Conservation (phyloP, 176 grass and related monocot genomes). For the Chrysopogon serrulatus region DNA sequence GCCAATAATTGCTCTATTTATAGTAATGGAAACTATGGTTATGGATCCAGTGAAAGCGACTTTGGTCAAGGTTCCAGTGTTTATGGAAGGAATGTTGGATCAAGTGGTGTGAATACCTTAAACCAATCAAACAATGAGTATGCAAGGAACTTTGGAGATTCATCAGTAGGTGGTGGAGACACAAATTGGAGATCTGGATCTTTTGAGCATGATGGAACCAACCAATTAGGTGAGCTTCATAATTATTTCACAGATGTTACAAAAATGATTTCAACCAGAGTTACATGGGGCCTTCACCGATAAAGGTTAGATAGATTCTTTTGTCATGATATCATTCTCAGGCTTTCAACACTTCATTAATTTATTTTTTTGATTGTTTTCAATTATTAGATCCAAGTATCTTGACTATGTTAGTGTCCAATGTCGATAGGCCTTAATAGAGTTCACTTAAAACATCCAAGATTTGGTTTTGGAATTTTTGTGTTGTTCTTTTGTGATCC, state of each 20-base stretch:
- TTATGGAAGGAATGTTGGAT: slow-evolving; percentile 63
- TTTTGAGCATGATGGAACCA: slow-evolving; percentile 65
- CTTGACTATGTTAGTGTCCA: neutral
- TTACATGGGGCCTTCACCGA: slow-evolving; percentile 67
- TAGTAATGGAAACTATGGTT: slow-evolving; percentile 53
- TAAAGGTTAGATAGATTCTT: slow-evolving; percentile 63
- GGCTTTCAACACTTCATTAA: neutral
- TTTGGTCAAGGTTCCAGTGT: slow-evolving; percentile 46
- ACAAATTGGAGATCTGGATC: slow-evolving; percentile 62
- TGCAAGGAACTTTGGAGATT: slow-evolving; percentile 66
- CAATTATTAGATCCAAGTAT: neutral
- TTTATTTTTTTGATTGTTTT: neutral
- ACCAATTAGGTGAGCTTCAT: slow-evolving; percentile 63
- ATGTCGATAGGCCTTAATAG: neutral
- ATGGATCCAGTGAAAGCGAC: slow-evolving; percentile 56
- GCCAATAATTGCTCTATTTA: slow-evolving; percentile 39
- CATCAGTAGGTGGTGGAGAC: slow-evolving; percentile 57
- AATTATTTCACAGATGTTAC: slow-evolving; percentile 60
- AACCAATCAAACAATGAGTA: slow-evolving; percentile 67
- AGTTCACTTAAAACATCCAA: neutral
- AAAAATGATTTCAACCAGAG: slow-evolving; percentile 51
- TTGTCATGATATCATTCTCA: neutral
- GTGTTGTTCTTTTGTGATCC: neutral
- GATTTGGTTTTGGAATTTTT: neutral
- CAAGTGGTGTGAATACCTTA: slow-evolving; percentile 46